Base-by-base conservation (phyloP, 345 rosid species). In the Stellera chamaejasme region DNA sequence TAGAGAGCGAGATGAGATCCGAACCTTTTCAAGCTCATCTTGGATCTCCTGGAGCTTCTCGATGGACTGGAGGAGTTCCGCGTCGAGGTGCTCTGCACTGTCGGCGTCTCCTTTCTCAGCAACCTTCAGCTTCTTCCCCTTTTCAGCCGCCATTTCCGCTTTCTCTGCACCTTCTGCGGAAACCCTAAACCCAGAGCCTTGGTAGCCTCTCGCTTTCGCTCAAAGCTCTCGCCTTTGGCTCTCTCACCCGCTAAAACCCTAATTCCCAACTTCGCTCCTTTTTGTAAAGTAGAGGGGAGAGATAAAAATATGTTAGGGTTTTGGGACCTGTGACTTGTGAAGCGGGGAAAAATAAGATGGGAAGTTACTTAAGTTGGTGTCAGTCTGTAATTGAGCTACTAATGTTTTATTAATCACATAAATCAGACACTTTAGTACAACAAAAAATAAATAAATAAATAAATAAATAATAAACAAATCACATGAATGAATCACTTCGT, bases 11-110 rank as follows among this genome's bases (percentile, higher is more conserved):
- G 23, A 47, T 25, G 12, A 26, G 43, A 3, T 32, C 26, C 44
- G 0, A 4, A 76, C 99, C 97, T 83, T 93, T 63, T 90, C 97
- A 41, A 93, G 97, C 70, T 93, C 92, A 36, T 93, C 99, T 63
- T 93, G 99, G 56, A 89, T 77, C 85, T 87, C 96, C 66, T 93
- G 99, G 45, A 93, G 88, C 77, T 85, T 90, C 76, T 93, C 99
- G 59, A 90, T 90, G 50, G 92, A 85, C 46, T 81, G 81, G 26
- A 90, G 85, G 52, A 93, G 94, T 49, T 85, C 92, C 60, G 72
- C 77, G 32, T 90, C 96, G 63, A 87, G 65, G 54, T 63, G 90
- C 75, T 80, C 89, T 2, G 72, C 48, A 69, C 75, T 84, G 25
- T 90, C 97, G 51, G 82, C 96, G 10, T 81, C 85, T 28, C 56